Evolutionary conservation across 208 protist species (phyloP), one percentile per base, ranked within the genome.

Genomic region (Phytomonas sp.): DNA sequence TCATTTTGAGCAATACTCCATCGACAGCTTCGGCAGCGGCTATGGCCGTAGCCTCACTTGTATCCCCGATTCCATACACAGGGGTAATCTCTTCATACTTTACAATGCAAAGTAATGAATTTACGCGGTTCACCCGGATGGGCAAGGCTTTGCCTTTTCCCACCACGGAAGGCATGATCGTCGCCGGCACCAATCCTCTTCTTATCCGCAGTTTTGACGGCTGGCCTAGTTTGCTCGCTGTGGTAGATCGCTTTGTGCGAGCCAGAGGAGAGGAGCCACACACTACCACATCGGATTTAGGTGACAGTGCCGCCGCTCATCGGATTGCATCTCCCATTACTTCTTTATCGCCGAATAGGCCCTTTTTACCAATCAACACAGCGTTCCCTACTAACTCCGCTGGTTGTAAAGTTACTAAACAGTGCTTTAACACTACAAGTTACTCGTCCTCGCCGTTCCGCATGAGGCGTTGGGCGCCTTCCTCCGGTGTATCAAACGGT

Each of bases 1-100:
- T 93, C 70, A 85, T 96, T 40, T 73, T 92, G 30, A 88, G 81
- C 72, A 93, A 89, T 74, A 91, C 87, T 9, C 84, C 90, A n/a
- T 87, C 78, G 20, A 85, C 78, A 66, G 88, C 87, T 60, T 85
- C 87, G 28, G 87, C 83, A 13, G 75, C 72, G 1, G 87, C 87
- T 26, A 68, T 91, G 70, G 82, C 83, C 28, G 71, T 93, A n/a
- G 75, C 83, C 4, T 92, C 90, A 31, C 73, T 96, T 9, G 78
- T 96, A 30, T 59, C 80, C 60, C 90, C 90, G 20, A 72, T 96
- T 29, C 74, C 86, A 56, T 96, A 83, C 73, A 85, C 73, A 51
- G 90, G 90, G 11, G 77, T 67, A 17, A 63, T 93, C 70, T 72
- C 75, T 37, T 77, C 87, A 8, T 93, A 96, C 81, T 91, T 96